A percentile compares a stretch with the other conserved stretches of the same genome.
Conservation (phyloP, 495 filamentous ascomycete species). For the Articulospora tetracladia region DNA sequence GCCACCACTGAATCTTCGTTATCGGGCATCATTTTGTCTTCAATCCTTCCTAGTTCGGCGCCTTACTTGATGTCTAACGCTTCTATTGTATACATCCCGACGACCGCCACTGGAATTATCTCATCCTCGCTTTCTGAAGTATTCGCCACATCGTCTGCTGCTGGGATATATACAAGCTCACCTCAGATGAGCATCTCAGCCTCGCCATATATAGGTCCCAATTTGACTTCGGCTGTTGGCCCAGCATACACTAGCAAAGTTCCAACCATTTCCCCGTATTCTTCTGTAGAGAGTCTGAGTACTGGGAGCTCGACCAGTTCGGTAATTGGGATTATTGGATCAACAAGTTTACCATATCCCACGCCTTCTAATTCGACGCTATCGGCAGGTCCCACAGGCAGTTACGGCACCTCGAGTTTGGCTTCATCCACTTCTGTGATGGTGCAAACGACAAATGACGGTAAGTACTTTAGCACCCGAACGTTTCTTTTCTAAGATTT, state of each 20-base stretch:
- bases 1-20: no score
- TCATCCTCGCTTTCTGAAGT: not conserved
- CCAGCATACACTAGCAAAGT: not conserved
- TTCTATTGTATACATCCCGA: not conserved
- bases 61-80: not conserved
- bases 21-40: no score
- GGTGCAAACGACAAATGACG: not conserved
- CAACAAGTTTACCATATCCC: conserved; percentile 1
- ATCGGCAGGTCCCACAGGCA: not conserved
- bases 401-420: not conserved
- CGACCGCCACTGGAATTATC: not conserved
- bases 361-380: not conserved
- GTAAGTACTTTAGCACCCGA: not conserved
- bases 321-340: not conserved
- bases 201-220: not conserved
- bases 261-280: not conserved
- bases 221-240: not conserved
- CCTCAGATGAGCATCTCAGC: not conserved
- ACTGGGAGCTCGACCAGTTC: not conserved
- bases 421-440: not conserved
- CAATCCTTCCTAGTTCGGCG: not conserved
- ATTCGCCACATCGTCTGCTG: not conserved
- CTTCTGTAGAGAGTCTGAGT: not conserved
- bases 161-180: not conserved
- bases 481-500: not conserved